Evolutionary conservation across 1,284 basidiomycete genomes (phyloP), one percentile per base, ranked within the genome.

Genomic region (Cryptococcus amylolentus): DNA sequence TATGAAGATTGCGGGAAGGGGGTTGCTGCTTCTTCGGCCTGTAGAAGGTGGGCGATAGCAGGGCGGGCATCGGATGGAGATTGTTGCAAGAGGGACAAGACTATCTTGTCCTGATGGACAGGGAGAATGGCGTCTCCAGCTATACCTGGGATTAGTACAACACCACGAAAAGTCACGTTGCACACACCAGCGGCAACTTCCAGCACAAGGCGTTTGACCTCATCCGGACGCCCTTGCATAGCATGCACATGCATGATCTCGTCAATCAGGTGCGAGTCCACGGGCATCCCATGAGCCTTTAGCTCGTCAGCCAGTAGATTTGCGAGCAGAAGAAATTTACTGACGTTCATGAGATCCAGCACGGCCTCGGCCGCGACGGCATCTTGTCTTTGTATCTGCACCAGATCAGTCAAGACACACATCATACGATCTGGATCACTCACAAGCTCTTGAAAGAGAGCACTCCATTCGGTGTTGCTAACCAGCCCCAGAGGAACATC

Each of bases 1-100:
- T 80, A 80, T 0, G 72, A 72, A 7, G 67, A 67, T 62, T 77
- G 74, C 0, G 77, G 73, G 13, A 78, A 73, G 4, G 73, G 70
- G 47, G 66, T 58, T 8, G 72, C 72, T 9, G 66, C 52, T 5
- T 57, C 49, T 62, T 80, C 79, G 57, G 70, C 70, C 14, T 67
- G 57, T 16, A 66, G 63, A 13, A 80, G 65, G 35, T 75, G 65
- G 1, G 61, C 49, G 16, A 79, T 66, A 4, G 78, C 77, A 35
- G 62, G 58, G 6, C 69, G 58, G 5, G 67, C 58, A 28, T 68
- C 56, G 5, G 67, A 62, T 3, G 71, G 66, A 2, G 54, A 53
- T 9, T 59, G 20, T 1, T 48, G 41, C 10, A 77, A 55, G 42
- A 68, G 60, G 3, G 72, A 62, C 9, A 51, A 43, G 26, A 73